These are phyloP conservation scores for Chalaropsis ovoidea DNA, from an alignment of 2,329 filamentous ascomycete genomes.

Conservation along the genomic window DNA sequence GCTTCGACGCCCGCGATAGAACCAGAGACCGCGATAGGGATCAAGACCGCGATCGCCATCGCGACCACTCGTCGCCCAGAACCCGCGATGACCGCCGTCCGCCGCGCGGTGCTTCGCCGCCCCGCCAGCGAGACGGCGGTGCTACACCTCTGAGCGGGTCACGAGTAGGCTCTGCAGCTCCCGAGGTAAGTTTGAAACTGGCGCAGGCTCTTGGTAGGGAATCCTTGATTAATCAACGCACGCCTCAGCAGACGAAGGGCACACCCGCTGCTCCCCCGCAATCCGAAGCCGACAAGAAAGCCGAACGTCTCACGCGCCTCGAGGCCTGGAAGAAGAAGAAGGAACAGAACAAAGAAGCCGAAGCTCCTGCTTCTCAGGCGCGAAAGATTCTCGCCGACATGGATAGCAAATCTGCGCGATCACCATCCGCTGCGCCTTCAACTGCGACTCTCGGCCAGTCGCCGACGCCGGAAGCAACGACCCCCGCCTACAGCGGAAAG, in stretches of 20 bases:
- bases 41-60: conserved; percentile 49
- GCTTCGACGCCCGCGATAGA: conserved; percentile 45
- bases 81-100: conserved; percentile 36
- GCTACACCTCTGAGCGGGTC: conserved; percentile 34
- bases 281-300: conserved; percentile 65
- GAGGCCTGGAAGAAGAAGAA: conserved; percentile 91
- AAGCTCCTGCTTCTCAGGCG: conserved; percentile 58
- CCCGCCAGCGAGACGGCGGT: conserved; percentile 9
- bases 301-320: conserved; percentile 67
- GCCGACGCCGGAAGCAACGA: conserved; percentile 34
- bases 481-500: conserved; percentile 58
- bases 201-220: conserved; percentile 25
- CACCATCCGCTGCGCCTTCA: conserved; percentile 41
- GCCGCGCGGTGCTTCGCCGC: conserved; percentile 54
- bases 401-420: conserved; percentile 54
- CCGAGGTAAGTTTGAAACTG: conserved; percentile 45
- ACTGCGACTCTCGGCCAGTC: conserved; percentile 37
- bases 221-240: conserved; percentile 23
- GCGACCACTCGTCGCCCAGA: conserved; percentile 9
- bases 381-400: conserved; percentile 61
- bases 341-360: conserved; percentile 52
- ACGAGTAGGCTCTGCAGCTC: conserved; percentile 37
- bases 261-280: conserved; percentile 39
- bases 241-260: conserved; percentile 17
- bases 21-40: conserved; percentile 55